These are phyloP conservation scores for Hanseniaspora meyeri DNA, from an alignment of 805 yeast genomes.

Conservation along the genomic window DNA sequence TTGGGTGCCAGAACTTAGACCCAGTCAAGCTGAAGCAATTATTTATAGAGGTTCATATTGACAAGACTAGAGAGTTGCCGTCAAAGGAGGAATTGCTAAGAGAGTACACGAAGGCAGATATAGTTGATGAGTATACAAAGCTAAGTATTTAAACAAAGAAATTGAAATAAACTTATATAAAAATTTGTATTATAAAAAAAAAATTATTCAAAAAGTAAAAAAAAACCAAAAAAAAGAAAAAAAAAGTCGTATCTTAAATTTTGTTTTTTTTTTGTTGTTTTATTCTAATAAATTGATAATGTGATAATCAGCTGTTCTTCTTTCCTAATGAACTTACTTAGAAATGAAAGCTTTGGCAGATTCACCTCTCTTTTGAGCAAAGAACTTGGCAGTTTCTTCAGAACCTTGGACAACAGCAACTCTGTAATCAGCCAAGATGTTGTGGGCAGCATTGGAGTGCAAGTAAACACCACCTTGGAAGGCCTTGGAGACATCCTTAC, in stretches of 20 bases:
- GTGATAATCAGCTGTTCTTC: neutral
- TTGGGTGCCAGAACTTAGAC: constrained; percentile 21
- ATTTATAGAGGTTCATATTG: constrained; percentile 7
- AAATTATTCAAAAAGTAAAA: neutral
- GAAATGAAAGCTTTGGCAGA: constrained; percentile 16
- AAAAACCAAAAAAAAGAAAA: neutral
- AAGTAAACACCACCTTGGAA: constrained; percentile 79
- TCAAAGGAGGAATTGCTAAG: neutral
- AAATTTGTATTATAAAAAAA: neutral
- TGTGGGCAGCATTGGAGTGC: constrained; percentile 78
- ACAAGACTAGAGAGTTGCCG: constrained; percentile 1
- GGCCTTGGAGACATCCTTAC: constrained; percentile 74
- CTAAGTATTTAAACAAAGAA: neutral
- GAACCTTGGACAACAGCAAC: constrained; percentile 65
- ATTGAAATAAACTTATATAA: neutral
- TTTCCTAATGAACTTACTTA: constrained; percentile 8
- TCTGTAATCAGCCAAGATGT: constrained; percentile 69
- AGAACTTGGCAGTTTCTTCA: constrained; percentile 41
- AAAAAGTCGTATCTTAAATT: neutral
- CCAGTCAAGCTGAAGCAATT: constrained; percentile 16
- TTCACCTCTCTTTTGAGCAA: constrained; percentile 30
- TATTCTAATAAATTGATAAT: neutral
- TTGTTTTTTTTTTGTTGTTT: neutral
- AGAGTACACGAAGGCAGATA: neutral
- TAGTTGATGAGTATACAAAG: neutral